phyloP scores from a whole-genome alignment of 2,329 filamentous ascomycete genomes.

The Calonectria montana region DNA sequence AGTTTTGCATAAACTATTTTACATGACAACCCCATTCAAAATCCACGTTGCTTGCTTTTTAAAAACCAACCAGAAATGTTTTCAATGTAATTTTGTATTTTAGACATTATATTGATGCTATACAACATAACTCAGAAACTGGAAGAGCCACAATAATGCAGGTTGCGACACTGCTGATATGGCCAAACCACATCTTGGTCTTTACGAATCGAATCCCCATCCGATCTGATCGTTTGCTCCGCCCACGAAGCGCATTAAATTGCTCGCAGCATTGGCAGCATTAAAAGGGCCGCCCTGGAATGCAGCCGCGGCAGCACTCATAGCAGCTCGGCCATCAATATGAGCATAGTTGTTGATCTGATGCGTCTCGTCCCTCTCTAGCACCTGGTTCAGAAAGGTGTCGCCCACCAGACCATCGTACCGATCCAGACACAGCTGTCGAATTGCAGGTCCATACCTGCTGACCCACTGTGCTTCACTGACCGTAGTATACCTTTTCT shows the following conservation, averaged over 20 bases:
- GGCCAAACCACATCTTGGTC: neutral
- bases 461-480: conserved; percentile 33
- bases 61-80: too few relatives aligned
- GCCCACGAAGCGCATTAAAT: conserved; percentile 28
- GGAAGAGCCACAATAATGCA: neutral
- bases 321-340: conserved; percentile 20
- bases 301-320: conserved; percentile 29
- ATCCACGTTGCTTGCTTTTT: too few relatives aligned
- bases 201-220: conserved; percentile 37
- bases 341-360: neutral
- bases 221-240: conserved; percentile 30
- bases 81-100: too few relatives aligned
- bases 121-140: too few relatives aligned
- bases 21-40: too few relatives aligned
- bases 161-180: neutral
- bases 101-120: too few relatives aligned
- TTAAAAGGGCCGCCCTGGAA: conserved; percentile 31
- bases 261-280: conserved; percentile 15
- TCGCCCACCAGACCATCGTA: conserved; percentile 35
- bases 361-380: conserved; percentile 19
- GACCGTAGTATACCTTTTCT: conserved; percentile 29
- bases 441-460: conserved; percentile 29
- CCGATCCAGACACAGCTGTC: conserved; percentile 31
- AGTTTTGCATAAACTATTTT: too few relatives aligned
- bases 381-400: conserved; percentile 28